Base-by-base conservation (phyloP, 2,329 filamentous ascomycete genomes). In the Colletotrichum lini region DNA sequence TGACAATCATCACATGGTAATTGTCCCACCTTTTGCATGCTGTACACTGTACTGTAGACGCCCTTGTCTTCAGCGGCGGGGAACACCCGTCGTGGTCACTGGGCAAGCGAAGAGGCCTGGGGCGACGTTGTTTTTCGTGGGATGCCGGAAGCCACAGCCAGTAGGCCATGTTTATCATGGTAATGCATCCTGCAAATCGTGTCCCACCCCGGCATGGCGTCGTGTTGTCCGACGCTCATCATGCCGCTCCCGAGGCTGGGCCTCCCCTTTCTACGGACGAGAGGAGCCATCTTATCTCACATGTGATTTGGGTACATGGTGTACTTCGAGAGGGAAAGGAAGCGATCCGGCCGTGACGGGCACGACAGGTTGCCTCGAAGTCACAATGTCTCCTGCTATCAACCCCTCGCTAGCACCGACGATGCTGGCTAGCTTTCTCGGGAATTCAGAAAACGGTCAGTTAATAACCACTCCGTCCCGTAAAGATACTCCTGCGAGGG, bases 1-100 rank as follows among this genome's bases (percentile, higher is more conserved):
- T 44, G 58, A 45, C 40, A 47, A 64, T 49, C 21, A n/a, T 69
- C 69, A 72, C 69, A 72, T 69, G 69, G 65, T 16, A 72, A 49
- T 50, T 42, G 45, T 21, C 56, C 58, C 38, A 42, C 40, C 26
- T 49, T 47, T 38, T 7, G 23, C 23, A 23, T 15, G 23, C 18
- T 6, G 15, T 16, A 8, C 9, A 15, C 18, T 6, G 15, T 16
- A 8, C 9, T 10, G 21, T 10, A n/a, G n/a, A 5, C 23, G 42
- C 35, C 54, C 12, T 35, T 38, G 42, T 52, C 21, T 45, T 44
- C 26, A 62, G 50, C 50, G 52, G 52, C 30, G 21, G 58, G 44
- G 21, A 47, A 63, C 18, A 58, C 52, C 52, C 68, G 53, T 49
- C 16, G 40, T 40, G 23, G 30, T 35, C 30, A 10, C 30, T 35